These are phyloP conservation scores for Misopates orontium DNA, from an alignment of 257 asterid species.

Conservation along the genomic window DNA sequence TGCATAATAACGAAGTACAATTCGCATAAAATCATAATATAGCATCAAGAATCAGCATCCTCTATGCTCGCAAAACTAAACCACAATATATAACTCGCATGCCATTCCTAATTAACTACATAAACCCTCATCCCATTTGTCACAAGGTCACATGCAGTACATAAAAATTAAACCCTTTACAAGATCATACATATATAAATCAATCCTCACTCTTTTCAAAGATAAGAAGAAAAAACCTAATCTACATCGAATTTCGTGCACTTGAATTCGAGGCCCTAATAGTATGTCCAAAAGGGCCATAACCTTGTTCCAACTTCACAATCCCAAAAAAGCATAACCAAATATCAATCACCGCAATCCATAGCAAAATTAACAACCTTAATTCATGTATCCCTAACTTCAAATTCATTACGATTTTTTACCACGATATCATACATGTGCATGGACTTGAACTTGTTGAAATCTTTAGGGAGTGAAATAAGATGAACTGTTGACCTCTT, in stretches of 20 bases:
- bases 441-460: slow-evolving; percentile 52
- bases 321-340: neutral
- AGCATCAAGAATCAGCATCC: slow-evolving; percentile 16
- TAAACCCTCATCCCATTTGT: slow-evolving; percentile 11
- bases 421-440: slow-evolving; percentile 57
- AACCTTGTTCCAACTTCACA: neutral
- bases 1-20: neutral
- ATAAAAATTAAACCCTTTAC: too few species aligned
- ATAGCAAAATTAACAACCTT: neutral
- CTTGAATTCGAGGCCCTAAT: slow-evolving; percentile 18
- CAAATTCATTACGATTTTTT: slow-evolving; percentile 50
- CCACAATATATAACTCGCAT: neutral
- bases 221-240: too few species aligned
- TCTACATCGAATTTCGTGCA: too few species aligned
- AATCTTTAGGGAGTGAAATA: slow-evolving; percentile 52
- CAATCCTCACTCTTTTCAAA: too few species aligned
- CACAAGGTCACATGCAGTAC: slow-evolving; percentile 8
- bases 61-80: too few species aligned
- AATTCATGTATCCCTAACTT: slow-evolving; percentile 36
- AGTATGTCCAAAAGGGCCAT: slow-evolving; percentile 10
- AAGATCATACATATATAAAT: too few species aligned
- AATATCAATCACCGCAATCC: neutral
- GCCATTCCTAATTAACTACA: slow-evolving; percentile 3
- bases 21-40: slow-evolving; percentile 12
- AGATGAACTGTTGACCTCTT: slow-evolving; percentile 43